Evolutionary conservation across 176 grass and related monocot species (phyloP).

Genomic region (Carex parvula): DNA sequence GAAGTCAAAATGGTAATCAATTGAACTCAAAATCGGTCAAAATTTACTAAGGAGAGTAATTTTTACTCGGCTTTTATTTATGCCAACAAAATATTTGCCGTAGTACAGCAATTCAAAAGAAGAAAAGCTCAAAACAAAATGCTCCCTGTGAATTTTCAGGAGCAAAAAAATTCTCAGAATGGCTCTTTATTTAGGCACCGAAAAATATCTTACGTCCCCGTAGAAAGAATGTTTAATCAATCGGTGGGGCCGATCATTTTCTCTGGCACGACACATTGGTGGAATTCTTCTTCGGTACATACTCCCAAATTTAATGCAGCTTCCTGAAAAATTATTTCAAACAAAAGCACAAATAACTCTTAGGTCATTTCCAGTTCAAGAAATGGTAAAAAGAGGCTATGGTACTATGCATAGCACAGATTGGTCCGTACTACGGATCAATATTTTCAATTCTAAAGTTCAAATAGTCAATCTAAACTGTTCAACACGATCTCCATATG

Average conservation of each 20-base stretch:
- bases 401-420: no score
- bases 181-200: not conserved
- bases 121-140: no score
- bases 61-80: not conserved
- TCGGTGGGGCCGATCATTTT: conserved; percentile 85
- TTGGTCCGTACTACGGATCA: no score
- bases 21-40: not conserved
- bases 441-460: no score
- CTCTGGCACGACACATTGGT: conserved; percentile 75
- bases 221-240: not conserved
- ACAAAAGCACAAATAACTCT: not conserved
- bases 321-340: conserved; percentile 45
- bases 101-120: not conserved
- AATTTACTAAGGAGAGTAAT: not conserved
- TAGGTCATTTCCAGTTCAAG: not conserved
- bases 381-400: no score
- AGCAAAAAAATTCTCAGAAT: conserved; percentile 3
- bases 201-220: not conserved
- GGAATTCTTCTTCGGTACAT: conserved; percentile 68
- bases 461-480: no score
- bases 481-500: no score
- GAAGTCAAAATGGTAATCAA: not conserved
- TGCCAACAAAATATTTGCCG: not conserved
- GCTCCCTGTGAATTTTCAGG: not conserved
- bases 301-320: conserved; percentile 66